Conservation (phyloP, 163 green algal species). For the Chlorella variabilis region DNA sequence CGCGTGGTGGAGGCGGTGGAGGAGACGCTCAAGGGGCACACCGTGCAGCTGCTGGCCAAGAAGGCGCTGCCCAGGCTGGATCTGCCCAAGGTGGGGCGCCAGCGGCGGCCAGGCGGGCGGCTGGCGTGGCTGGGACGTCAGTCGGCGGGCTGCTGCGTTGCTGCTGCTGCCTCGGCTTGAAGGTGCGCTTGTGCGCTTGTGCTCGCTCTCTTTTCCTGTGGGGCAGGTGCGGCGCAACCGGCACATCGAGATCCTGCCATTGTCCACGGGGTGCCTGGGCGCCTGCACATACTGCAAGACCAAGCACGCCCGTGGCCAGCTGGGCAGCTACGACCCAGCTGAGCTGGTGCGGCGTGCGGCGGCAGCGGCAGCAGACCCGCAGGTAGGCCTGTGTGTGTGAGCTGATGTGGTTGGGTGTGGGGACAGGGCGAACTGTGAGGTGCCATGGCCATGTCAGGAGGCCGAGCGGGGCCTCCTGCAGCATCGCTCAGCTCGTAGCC, state of each 20-base stretch:
- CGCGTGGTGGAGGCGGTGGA: slow-evolving; percentile 93
- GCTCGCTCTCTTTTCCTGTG: neutral
- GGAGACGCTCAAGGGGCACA: slow-evolving; percentile 89
- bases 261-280: slow-evolving; percentile 93
- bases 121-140: no score
- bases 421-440: neutral
- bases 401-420: neutral
- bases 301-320: slow-evolving; percentile 88
- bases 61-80: slow-evolving; percentile 86
- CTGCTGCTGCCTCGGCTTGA: no score
- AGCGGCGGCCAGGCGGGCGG: no score
- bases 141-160: no score
- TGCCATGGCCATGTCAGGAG: no score
- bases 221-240: slow-evolving; percentile 81
- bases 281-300: slow-evolving; percentile 98
- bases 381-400: neutral
- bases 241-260: slow-evolving; percentile 91
- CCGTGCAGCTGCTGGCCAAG: slow-evolving; percentile 83
- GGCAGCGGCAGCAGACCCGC: slow-evolving; percentile 70
- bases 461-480: no score
- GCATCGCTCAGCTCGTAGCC: no score
- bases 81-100: slow-evolving; percentile 78
- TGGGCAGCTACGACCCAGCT: slow-evolving; percentile 78
- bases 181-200: neutral
- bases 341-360: slow-evolving; percentile 68